Evolutionary conservation across 306 rosid species (phyloP).

Genomic region (Sicyos baderoa): DNA sequence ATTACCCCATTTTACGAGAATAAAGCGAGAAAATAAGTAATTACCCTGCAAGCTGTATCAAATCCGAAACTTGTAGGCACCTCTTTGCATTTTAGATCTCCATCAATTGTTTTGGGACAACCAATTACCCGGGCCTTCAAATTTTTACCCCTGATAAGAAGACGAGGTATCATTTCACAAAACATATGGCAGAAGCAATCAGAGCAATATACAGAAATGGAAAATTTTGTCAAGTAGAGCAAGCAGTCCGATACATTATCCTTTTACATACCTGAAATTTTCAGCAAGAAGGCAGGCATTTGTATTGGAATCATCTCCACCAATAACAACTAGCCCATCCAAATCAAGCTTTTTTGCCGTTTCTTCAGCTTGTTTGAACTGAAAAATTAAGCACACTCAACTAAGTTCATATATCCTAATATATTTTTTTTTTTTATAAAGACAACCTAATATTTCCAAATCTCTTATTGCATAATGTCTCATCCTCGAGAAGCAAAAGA

Average conservation of each 20-base stretch:
- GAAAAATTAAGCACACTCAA: conserved; percentile 24
- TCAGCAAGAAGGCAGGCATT: conserved; percentile 99
- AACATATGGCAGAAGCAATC: neutral
- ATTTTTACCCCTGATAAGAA: conserved; percentile 53
- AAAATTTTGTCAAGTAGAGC: neutral
- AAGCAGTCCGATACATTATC: neutral
- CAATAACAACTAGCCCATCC: conserved; percentile 97
- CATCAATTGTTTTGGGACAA: conserved; percentile 98
- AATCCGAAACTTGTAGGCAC: conserved; percentile 96
- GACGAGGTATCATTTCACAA: neutral
- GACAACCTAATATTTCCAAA: conserved; percentile 12
- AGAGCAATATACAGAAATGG: neutral
- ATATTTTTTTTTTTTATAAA: too few species aligned
- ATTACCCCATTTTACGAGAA: neutral
- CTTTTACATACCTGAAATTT: conserved; percentile 61
- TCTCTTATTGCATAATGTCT: neutral
- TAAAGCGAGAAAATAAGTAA: conserved; percentile 7
- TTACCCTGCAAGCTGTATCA: conserved; percentile 98
- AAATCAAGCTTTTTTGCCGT: conserved; percentile 74
- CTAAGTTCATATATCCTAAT: conserved; percentile 13
- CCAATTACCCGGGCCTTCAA: conserved; percentile 77
- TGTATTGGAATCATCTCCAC: conserved; percentile 99
- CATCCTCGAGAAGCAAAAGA: conserved; percentile 14
- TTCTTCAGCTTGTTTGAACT: conserved; percentile 96
- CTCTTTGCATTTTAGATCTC: conserved; percentile 92